Evolutionary conservation across 202 grass and related monocot species (phyloP).

Genomic region (Setaria italica): DNA sequence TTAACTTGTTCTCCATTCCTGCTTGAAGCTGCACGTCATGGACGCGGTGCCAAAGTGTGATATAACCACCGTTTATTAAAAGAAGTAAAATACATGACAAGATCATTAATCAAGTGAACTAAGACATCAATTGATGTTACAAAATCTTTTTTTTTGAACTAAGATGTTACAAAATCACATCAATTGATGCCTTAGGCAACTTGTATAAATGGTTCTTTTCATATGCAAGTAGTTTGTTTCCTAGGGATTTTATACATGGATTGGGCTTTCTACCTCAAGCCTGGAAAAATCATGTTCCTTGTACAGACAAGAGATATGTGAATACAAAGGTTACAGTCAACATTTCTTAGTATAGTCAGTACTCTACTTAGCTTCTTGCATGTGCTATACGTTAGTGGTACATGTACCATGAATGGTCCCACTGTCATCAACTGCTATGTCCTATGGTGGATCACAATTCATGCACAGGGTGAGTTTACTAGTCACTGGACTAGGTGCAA

Average conservation of each 20-base stretch:
- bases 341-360: not conserved
- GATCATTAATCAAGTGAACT: too few relatives aligned
- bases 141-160: too few relatives aligned
- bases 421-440: not conserved
- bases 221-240: not conserved
- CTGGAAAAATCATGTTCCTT: not conserved
- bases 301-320: not conserved
- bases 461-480: constrained; percentile 18
- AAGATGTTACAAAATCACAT: not conserved
- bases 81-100: too few relatives aligned
- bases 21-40: too few relatives aligned
- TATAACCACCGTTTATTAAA: too few relatives aligned
- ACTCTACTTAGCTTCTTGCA: not conserved
- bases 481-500: not conserved
- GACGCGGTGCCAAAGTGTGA: too few relatives aligned
- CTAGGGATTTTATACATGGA: not conserved
- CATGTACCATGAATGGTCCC: not conserved
- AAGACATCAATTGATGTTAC: too few relatives aligned
- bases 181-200: not conserved
- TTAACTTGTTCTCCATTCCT: too few relatives aligned
- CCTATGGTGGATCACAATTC: not conserved
- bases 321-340: not conserved
- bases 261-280: not conserved
- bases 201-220: not conserved
- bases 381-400: not conserved